Percentiles rank a stretch among this genome's conserved stretches.
phyloP scores from a whole-genome alignment of 306 rosid genomes.

The Trifolium dubium region DNA sequence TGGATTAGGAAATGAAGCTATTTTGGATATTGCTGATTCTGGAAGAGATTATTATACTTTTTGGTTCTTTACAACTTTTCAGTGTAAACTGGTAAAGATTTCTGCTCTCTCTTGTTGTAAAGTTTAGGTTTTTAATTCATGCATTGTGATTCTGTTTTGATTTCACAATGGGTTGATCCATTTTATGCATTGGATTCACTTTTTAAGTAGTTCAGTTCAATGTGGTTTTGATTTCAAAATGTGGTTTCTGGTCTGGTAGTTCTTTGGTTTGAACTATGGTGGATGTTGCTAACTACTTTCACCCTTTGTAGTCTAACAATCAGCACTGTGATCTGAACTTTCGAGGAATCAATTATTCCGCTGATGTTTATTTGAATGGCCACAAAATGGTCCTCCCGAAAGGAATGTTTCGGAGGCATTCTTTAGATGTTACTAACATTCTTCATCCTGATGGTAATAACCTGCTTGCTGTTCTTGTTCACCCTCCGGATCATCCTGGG shows the following conservation, averaged over 20 bases:
- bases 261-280: conserved; percentile 25
- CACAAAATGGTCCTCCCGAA: conserved; percentile 73
- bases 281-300: conserved; percentile 31
- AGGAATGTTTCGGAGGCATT: conserved; percentile 97
- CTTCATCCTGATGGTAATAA: conserved; percentile 68
- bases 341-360: conserved; percentile 88
- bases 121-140: neutral
- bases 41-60: conserved; percentile 88
- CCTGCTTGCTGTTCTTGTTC: conserved; percentile 88
- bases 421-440: conserved; percentile 79
- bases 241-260: conserved; percentile 24
- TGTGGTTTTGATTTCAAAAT: neutral
- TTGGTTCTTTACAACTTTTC: conserved; percentile 88
- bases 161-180: too few species aligned
- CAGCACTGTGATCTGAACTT: conserved; percentile 87
- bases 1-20: conserved; percentile 74
- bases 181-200: neutral
- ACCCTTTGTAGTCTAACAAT: conserved; percentile 59
- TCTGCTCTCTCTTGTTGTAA: neutral
- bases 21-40: conserved; percentile 87
- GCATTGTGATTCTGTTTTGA: neutral
- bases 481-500: conserved; percentile 98
- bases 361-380: conserved; percentile 84
- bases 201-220: neutral
- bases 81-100: conserved; percentile 63